Conservation (phyloP, 2,329 filamentous ascomycete species). For the Torrubiella hemipterigena region DNA sequence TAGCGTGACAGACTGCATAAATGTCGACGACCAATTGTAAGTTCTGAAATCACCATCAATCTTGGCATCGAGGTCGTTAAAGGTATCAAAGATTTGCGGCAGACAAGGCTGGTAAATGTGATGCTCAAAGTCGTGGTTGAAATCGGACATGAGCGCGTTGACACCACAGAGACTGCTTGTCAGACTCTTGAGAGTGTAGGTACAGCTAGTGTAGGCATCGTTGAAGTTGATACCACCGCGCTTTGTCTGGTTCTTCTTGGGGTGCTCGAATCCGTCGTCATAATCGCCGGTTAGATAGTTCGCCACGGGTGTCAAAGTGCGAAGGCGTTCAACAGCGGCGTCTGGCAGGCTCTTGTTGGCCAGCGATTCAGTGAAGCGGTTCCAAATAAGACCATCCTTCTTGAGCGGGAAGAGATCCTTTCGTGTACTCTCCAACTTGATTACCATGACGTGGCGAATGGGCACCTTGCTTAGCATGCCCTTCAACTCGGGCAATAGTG, state of each 20-base stretch:
- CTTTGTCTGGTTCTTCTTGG: slow-evolving; percentile 6
- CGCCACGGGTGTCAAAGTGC: slow-evolving; percentile 18
- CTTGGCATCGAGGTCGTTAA: slow-evolving; percentile 14
- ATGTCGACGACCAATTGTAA: slow-evolving; percentile 19
- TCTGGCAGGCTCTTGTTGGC: slow-evolving; percentile 19
- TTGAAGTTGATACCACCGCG: slow-evolving; percentile 28
- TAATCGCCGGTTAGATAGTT: slow-evolving; percentile 23
- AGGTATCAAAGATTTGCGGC: slow-evolving; percentile 23
- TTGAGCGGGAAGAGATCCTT: slow-evolving; percentile 33
- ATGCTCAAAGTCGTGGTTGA: slow-evolving; percentile 27
- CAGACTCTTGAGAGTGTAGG: slow-evolving; percentile 33
- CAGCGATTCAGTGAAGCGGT: slow-evolving; percentile 18
- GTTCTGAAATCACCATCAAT: slow-evolving; percentile 11
- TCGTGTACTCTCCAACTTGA: slow-evolving; percentile 31
- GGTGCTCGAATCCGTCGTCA: slow-evolving; percentile 19
- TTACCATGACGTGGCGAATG: slow-evolving; percentile 28
- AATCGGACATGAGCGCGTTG: slow-evolving; percentile 26
- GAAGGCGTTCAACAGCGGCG: slow-evolving; percentile 15
- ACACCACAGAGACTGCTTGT: slow-evolving; percentile 28
- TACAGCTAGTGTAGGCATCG: slow-evolving; percentile 26
- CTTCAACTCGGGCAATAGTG: slow-evolving; percentile 14
- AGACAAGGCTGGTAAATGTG: slow-evolving; percentile 32
- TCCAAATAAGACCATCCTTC: slow-evolving; percentile 24
- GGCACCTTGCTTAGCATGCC: slow-evolving; percentile 17
- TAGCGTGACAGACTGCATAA: slow-evolving; percentile 20